These are phyloP conservation scores for Phytopythium chamaehyphon DNA, from an alignment of 352 stramenopile species.

Conservation along the genomic window DNA sequence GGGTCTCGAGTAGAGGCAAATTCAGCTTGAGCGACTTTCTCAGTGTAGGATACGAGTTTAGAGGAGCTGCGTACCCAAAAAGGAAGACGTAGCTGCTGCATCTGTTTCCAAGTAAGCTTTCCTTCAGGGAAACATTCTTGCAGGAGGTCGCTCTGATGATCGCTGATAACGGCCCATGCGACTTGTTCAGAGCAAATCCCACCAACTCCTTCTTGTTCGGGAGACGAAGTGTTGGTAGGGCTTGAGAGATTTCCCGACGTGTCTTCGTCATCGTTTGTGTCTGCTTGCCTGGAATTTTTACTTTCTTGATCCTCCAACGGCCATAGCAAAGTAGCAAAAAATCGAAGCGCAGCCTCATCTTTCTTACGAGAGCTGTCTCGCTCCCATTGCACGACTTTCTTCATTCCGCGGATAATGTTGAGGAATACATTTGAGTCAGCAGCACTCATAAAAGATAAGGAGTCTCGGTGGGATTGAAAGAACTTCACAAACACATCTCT, in stretches of 20 bases:
- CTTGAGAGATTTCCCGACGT: constrained; percentile 3
- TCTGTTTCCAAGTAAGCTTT: constrained; percentile 62
- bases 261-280: constrained; percentile 3
- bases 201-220: not conserved
- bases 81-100: constrained; percentile 57
- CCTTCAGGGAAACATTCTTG: constrained; percentile 55
- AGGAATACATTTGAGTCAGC: constrained; percentile 44
- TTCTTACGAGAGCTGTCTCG: constrained; percentile 46
- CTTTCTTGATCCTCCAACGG: constrained; percentile 21
- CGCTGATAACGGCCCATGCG: constrained; percentile 60
- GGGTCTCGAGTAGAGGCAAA: constrained; percentile 72
- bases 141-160: constrained; percentile 62
- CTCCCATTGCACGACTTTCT: constrained; percentile 62
- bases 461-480: constrained; percentile 50
- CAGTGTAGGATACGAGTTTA: constrained; percentile 50
- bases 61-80: constrained; percentile 72
- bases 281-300: not conserved
- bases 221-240: not conserved
- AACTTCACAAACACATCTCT: constrained; percentile 36
- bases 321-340: constrained; percentile 69
- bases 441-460: constrained; percentile 45
- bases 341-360: constrained; percentile 69
- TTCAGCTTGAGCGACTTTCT: constrained; percentile 75
- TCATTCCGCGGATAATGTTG: constrained; percentile 38
- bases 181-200: constrained; percentile 81